Evolutionary conservation across 768 basidiomycete species (phyloP), one percentile per base, ranked within the genome.

Genomic region (Rhizopogon rudus): DNA sequence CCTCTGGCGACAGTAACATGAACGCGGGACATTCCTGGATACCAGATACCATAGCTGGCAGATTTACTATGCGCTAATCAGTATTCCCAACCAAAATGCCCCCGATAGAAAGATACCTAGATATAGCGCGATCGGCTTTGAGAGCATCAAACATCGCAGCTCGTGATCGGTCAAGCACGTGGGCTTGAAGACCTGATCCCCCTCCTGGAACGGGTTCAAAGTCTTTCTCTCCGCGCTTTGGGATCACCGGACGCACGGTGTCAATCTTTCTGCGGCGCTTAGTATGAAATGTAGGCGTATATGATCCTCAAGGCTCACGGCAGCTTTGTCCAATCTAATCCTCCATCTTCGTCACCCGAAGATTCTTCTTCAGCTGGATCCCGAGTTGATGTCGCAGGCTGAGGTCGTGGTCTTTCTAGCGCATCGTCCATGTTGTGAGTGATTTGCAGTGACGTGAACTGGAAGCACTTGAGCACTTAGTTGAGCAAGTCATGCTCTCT

Each of bases 191-290:
- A 12, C 81, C 82, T 10, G 91, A 87, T 6, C 87, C 89, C 9
- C 81, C 66, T 8, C 74, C 75, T 20, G 73, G 64, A 61, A 77
- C 76, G 1, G 97, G 97, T 67, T 98, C 96, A 61, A 93, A 98
- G 60, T 98, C 95, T 67, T 99, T 98, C 71, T 98, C 97, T 2
- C 97, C 97, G 28, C 97, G 83, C 69, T 91, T 95, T 6, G 97
- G 97, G 50, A 99, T 95, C 6, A 89, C 76, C 2, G 88, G 89
- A 40, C 86, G 80, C 5, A 71, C 63, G 14, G 62, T 61, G 9
- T 62, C 68, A 40, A 51, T 17, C 43, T 60, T 65, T 44, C 65
- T 69, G 55, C 51, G 44, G 33, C 37, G 42, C 48, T 49, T 33
- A 17, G 40, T 51, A 28, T 12, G 40, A 44, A 44, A 45, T 61